Percentiles rank a stretch among this genome's conserved stretches.
Conservation (phyloP, 352 stramenopile species). For the Pythium graminicola region DNA sequence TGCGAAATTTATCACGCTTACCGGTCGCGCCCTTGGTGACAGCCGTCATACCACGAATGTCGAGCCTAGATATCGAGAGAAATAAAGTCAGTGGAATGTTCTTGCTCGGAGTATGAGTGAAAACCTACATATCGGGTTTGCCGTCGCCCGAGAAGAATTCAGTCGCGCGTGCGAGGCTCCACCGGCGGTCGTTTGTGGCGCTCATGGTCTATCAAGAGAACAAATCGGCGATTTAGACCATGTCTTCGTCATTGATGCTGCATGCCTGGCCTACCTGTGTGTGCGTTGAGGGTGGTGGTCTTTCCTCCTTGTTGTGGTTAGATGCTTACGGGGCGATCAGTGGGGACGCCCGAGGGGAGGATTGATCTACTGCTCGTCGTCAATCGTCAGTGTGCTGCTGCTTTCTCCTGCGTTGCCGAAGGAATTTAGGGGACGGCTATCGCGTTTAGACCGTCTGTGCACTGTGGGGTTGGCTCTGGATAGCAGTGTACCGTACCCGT, state of each 20-base stretch:
- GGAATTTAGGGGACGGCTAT: slow-evolving; percentile 1
- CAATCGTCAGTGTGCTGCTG: slow-evolving; percentile 8
- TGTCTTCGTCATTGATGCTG: no score
- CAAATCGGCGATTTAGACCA: no score
- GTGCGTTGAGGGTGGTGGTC: not conserved
- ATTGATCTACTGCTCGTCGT: slow-evolving; percentile 4
- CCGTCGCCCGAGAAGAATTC: slow-evolving; percentile 87
- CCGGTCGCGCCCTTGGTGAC: slow-evolving; percentile 78
- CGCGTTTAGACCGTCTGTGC: slow-evolving; percentile 20
- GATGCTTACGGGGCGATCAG: not conserved
- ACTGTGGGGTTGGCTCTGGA: not conserved
- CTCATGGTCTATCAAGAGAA: slow-evolving; percentile 17
- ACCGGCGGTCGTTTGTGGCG: slow-evolving; percentile 46
- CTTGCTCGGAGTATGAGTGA: not conserved
- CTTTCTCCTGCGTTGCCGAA: slow-evolving; percentile 3
- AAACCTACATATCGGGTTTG: slow-evolving; percentile 75
- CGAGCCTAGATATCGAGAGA: slow-evolving; percentile 37
- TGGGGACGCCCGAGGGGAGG: not conserved
- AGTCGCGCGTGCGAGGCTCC: slow-evolving; percentile 78
- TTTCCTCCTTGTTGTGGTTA: no score
- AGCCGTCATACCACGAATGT: slow-evolving; percentile 83
- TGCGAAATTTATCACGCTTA: slow-evolving; percentile 86
- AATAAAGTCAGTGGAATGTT: not conserved
- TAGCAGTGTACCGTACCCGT: slow-evolving; percentile 2
- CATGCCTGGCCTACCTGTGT: no score